These are phyloP conservation scores for Helichrysum umbraculigerum DNA, from an alignment of 129 eudicot species.

Conservation along the genomic window DNA sequence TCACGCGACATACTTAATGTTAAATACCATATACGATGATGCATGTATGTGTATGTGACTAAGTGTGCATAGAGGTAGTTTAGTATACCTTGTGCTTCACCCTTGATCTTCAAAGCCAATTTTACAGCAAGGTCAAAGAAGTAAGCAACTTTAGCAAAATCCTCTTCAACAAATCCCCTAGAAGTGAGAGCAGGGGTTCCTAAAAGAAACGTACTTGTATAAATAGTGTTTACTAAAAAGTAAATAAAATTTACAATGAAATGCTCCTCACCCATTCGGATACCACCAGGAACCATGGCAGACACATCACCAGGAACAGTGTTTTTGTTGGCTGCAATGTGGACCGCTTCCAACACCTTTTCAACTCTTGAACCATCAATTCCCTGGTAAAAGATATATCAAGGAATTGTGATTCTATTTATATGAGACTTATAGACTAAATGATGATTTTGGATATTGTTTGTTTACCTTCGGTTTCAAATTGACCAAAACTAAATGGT, in stretches of 20 bases:
- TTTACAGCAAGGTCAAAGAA: constrained; percentile 91
- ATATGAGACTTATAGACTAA: neutral
- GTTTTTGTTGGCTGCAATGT: constrained; percentile 94
- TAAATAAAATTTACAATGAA: neutral
- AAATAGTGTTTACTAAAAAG: neutral
- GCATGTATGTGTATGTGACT: neutral
- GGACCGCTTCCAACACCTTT: constrained; percentile 97
- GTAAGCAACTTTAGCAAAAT: constrained; percentile 94
- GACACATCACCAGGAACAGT: constrained; percentile 99
- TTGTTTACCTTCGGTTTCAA: constrained; percentile 78
- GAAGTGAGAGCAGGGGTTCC: constrained; percentile 99
- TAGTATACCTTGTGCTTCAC: constrained; percentile 65
- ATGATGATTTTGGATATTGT: neutral
- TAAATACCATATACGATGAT: neutral
- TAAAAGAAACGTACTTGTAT: constrained; percentile 20
- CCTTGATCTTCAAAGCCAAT: constrained; percentile 79
- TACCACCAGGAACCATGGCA: constrained; percentile 99
- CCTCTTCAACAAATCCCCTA: constrained; percentile 95
- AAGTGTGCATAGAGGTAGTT: neutral
- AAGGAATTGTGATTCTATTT: neutral
- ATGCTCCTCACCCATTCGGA: constrained; percentile 72
- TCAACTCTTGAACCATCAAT: constrained; percentile 98
- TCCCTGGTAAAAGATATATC: constrained; percentile 50
- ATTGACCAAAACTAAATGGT: constrained; percentile 92
- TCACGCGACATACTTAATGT: neutral